phyloP scores from a whole-genome alignment of 805 yeast genomes.

The Brettanomyces anomalus region DNA sequence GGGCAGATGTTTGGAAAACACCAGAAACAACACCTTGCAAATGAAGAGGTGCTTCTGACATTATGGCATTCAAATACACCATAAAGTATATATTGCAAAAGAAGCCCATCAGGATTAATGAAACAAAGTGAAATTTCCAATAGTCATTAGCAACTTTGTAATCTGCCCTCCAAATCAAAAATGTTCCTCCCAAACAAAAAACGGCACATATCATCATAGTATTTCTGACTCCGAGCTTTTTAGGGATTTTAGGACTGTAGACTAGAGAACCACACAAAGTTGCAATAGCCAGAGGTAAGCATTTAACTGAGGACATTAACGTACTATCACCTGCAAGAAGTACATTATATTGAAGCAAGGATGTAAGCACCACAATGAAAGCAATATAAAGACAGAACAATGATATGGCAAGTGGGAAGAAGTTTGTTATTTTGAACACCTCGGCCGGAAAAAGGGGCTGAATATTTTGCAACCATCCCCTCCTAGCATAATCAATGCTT shows the following conservation, averaged over 20 bases:
- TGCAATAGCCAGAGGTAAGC: slow-evolving; percentile 27
- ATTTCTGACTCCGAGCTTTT: slow-evolving; percentile 15
- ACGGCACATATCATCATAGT: slow-evolving; percentile 8
- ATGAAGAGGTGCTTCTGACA: slow-evolving; percentile 15
- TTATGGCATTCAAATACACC: slow-evolving; percentile 24
- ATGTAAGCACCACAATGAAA: slow-evolving; percentile 4
- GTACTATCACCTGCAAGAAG: slow-evolving; percentile 25
- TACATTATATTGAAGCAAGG: slow-evolving; percentile 14
- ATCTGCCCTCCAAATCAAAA: slow-evolving; percentile 15
- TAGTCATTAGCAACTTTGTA: slow-evolving; percentile 10
- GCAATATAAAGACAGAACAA: slow-evolving; percentile 5
- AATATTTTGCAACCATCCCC: slow-evolving; percentile 9
- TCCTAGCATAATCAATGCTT: too few species aligned
- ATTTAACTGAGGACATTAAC: slow-evolving; percentile 28
- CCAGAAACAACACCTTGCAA: slow-evolving; percentile 14
- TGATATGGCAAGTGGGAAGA: slow-evolving; percentile 9
- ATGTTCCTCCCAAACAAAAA: slow-evolving; percentile 7
- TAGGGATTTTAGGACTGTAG: slow-evolving; percentile 6
- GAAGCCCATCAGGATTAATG: slow-evolving; percentile 14
- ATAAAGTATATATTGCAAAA: slow-evolving; percentile 25
- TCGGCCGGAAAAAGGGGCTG: slow-evolving; percentile 17
- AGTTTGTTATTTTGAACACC: slow-evolving; percentile 13
- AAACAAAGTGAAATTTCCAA: slow-evolving; percentile 20
- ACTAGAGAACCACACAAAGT: slow-evolving; percentile 19
- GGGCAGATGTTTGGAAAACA: slow-evolving; percentile 10